phyloP scores from a whole-genome alignment of 192 early-diverging fungal species.

The Coemansia sp. region DNA sequence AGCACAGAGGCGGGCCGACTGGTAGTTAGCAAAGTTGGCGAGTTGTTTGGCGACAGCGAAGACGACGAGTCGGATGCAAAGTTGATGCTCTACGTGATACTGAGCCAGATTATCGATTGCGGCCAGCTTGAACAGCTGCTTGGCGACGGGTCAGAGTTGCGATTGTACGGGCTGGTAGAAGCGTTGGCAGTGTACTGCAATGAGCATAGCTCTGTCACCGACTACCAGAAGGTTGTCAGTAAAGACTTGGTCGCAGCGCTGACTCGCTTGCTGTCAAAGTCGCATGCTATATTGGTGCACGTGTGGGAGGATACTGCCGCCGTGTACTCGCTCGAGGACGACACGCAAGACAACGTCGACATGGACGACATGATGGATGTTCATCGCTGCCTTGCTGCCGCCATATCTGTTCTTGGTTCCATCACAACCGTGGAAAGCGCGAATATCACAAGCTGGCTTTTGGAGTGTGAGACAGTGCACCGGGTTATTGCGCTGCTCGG shows the following conservation, averaged over 20 bases:
- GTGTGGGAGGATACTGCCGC: slow-evolving; percentile 13
- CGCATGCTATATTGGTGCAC: not conserved
- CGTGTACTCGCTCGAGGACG: not conserved
- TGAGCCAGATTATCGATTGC: slow-evolving; percentile 13
- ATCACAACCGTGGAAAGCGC: slow-evolving; percentile 15
- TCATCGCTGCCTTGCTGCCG: slow-evolving; percentile 17
- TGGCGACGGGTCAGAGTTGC: not conserved
- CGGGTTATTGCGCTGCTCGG: slow-evolving; percentile 24
- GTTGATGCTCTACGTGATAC: slow-evolving; percentile 21
- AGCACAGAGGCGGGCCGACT: slow-evolving; percentile 8
- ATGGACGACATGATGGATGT: slow-evolving; percentile 11
- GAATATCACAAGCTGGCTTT: not conserved
- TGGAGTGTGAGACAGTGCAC: slow-evolving; percentile 7
- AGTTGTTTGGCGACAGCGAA: slow-evolving; percentile 28
- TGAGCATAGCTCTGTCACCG: not conserved
- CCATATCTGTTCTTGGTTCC: slow-evolving; percentile 16
- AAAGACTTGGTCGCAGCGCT: not conserved
- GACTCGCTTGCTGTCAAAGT: not conserved
- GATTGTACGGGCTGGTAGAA: slow-evolving; percentile 23
- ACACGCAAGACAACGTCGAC: not conserved
- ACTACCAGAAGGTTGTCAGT: not conserved
- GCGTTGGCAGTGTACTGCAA: slow-evolving; percentile 37
- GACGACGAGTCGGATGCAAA: slow-evolving; percentile 36
- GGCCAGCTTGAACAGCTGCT: slow-evolving; percentile 15
- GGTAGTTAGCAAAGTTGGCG: slow-evolving; percentile 22